Base-by-base conservation (phyloP, 2,329 filamentous ascomycete genomes). In the Emmonsiellopsis sp. region DNA sequence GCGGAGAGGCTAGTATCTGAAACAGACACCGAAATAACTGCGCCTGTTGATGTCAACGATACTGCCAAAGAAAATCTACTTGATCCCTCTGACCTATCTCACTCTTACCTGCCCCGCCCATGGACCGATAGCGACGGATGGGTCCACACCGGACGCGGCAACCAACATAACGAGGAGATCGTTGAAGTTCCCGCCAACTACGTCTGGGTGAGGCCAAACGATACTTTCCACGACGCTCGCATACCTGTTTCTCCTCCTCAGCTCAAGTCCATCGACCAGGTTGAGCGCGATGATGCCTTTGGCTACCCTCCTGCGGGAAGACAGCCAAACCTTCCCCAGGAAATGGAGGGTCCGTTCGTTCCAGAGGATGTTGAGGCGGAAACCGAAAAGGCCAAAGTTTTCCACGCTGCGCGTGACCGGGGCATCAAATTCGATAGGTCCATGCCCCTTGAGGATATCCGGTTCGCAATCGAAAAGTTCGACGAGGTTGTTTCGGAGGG, bases 241-340 rank as follows among this genome's bases (percentile, higher is more conserved):
- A 58, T 67, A 10, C 63, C 63, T 5, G 56, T 53, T 27, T 64
- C 65, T 6, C 63, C 63, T 6, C 42, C 61, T 9, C 59, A 60
- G 5, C 42, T 67, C 27, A 66, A 60, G 42, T 62, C 65, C 7
- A 44, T 56, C 2, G 60, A 61, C 8, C 65, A 67, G 49, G 51
- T 60, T 13, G 60, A 63, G 31, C 62, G 60, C 27, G 65, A 68
- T 50, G 58, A 58, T n/a, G 60, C 65, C 10, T 66, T 63, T 37
- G 64, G 65, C 1, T 68, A 62, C 52, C 65, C 65, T 11, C 65
- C 65, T 5, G 60, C 49, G 10, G 61, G 64, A 27, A 64, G 65
- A 5, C 57, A 65, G 48, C 64, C 63, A 7, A 68, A 68, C 53
- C 27, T 66, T n/a, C 65, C 64, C 2, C 9, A 21, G 42, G 42